Percentiles rank a stretch among this genome's conserved stretches.
Evolutionary conservation across 2,329 filamentous ascomycete species (phyloP).

Genomic region (Clonostachys chloroleuca): DNA sequence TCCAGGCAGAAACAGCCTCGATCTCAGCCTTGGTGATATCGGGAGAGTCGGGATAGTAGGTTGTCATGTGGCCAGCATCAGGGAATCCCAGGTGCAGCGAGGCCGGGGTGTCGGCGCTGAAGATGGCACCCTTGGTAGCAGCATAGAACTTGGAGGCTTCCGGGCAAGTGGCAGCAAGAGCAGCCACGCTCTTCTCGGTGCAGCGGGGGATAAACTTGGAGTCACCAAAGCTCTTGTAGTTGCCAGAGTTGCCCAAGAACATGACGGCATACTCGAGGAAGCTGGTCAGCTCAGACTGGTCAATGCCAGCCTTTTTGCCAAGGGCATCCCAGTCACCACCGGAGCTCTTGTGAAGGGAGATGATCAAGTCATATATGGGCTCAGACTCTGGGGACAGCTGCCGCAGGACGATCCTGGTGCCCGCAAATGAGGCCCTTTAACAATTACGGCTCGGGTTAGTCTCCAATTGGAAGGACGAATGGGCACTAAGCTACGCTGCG

Average conservation of each 20-base stretch:
- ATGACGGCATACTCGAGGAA: constrained; percentile 77
- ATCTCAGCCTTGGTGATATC: constrained; percentile 74
- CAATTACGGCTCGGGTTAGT: neutral
- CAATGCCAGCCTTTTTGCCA: constrained; percentile 59
- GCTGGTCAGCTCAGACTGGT: constrained; percentile 56
- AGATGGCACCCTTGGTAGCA: constrained; percentile 67
- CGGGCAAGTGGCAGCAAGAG: constrained; percentile 56
- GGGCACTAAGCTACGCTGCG: neutral
- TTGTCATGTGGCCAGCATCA: constrained; percentile 72
- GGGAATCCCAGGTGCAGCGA: constrained; percentile 74
- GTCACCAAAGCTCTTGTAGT: constrained; percentile 86
- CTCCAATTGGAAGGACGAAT: too few relatives aligned
- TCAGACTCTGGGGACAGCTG: constrained; percentile 81
- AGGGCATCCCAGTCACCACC: constrained; percentile 69
- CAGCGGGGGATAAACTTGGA: constrained; percentile 78
- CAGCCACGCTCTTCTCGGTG: constrained; percentile 56
- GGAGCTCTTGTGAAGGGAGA: constrained; percentile 63
- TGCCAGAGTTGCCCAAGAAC: constrained; percentile 76
- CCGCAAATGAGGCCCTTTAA: constrained; percentile 71
- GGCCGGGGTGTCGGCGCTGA: constrained; percentile 58
- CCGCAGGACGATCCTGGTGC: constrained; percentile 72
- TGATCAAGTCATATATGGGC: constrained; percentile 75
- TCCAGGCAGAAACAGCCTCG: constrained; percentile 64
- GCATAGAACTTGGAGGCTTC: constrained; percentile 62
- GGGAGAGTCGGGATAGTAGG: constrained; percentile 76